Base-by-base conservation (phyloP, 2,329 filamentous ascomycete genomes). In the Paecilomyces sp. region DNA sequence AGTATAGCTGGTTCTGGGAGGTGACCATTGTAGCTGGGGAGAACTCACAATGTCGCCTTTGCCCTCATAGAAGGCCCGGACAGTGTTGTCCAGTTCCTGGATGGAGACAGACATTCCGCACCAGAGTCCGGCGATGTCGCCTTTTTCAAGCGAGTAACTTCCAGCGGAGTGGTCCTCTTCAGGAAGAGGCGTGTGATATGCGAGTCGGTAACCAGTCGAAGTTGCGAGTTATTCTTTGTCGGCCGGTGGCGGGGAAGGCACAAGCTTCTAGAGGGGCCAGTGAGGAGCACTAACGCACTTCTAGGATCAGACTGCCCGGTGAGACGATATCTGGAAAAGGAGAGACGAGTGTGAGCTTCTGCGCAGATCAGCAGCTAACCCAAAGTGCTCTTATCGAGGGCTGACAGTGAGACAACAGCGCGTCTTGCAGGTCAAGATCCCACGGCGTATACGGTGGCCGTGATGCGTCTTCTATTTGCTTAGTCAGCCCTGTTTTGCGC, bases 41-140 rank as follows among this genome's bases (percentile, higher is more conserved):
- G 8, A 59, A 79, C 88, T 71, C 82, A 96, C 92, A 82, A 92
- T 85, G 63, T 97, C 91, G 70, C 94, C 94, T 77, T 93, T 90
- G 75, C 92, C 92, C 81, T 97, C 93, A 74, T 96, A 99, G 80
- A 99, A 97, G 81, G 91, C 87, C 76, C 90, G 92, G 83, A 97
- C 93, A 67, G 92, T 94, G 77, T 84, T 88, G 85, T 99, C 94
- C 82, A 99, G 87, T 86, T 99, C 94, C 77, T 89, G 87, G 78
- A 99, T 93, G 71, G 89, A 84, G 75, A 85, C 78, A 70, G 85
- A 84, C 85, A 87, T 88, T 66, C 67, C 69, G 73, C 67, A 68
- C 66, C 66, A 68, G 66, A 67, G 61, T 64, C 65, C 66, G 68
- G 68, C 67, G 67, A 66, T 64, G 60, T 69, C 64, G 69, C 68